These are phyloP conservation scores for Epichloe hybrida DNA, from an alignment of 2,329 filamentous ascomycete species.

Conservation along the genomic window DNA sequence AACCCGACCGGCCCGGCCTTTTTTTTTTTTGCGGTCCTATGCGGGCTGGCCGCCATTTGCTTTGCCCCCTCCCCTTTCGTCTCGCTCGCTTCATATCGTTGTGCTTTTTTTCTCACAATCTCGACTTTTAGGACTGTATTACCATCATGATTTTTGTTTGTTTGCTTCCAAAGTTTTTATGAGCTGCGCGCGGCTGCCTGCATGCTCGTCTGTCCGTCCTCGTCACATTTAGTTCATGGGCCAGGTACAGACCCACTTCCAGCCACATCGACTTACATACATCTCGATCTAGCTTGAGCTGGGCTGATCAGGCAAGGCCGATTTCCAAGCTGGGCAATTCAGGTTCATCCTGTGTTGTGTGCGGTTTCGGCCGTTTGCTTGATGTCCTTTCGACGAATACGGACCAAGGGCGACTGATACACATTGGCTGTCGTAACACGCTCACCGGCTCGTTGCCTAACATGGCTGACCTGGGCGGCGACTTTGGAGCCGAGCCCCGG, in stretches of 20 bases:
- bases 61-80: background rate
- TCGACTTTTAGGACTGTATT: background rate
- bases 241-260: constrained; percentile 2
- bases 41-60: constrained; percentile 1
- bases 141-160: background rate
- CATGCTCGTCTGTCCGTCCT: background rate
- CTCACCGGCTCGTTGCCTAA: constrained; percentile 5
- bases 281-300: background rate
- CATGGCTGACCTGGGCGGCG: constrained; percentile 20
- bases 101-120: background rate
- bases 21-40: background rate
- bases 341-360: background rate
- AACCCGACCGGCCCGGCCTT: background rate
- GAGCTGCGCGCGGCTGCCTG: background rate
- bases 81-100: background rate
- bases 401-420: background rate
- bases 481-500: constrained; percentile 15
- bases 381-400: background rate
- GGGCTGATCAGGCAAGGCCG: background rate
- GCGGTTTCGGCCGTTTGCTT: background rate
- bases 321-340: background rate
- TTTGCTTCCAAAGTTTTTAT: background rate
- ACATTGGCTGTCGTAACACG: background rate
- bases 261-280: constrained; percentile 3
- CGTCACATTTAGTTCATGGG: background rate